These are phyloP conservation scores for Trypethelium eluteriae DNA, from an alignment of 495 filamentous ascomycete species.

Conservation along the genomic window DNA sequence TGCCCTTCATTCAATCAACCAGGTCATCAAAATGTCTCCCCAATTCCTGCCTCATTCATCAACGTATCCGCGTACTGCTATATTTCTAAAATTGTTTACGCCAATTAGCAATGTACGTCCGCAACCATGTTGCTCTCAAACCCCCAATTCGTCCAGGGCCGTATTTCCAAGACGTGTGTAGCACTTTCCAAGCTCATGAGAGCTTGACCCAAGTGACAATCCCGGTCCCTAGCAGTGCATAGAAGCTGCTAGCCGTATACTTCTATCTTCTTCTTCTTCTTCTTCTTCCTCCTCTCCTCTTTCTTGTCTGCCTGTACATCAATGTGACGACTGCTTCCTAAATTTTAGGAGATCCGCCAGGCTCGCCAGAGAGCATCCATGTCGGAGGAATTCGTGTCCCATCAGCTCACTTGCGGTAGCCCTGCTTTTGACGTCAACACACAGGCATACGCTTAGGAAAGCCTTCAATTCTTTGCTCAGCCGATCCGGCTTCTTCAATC, in stretches of 20 bases:
- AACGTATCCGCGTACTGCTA: too few relatives aligned
- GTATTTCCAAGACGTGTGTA: not conserved
- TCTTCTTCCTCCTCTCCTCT: not conserved
- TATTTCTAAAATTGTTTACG: too few relatives aligned
- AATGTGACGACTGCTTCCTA: constrained; percentile 38
- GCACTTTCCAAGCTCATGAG: not conserved
- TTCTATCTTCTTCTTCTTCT: not conserved
- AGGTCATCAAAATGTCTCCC: too few relatives aligned
- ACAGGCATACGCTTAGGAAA: constrained; percentile 90
- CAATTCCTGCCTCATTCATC: too few relatives aligned
- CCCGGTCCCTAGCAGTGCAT: not conserved
- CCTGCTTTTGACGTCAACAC: constrained; percentile 89
- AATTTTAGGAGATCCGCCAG: constrained; percentile 81
- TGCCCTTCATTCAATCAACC: too few relatives aligned
- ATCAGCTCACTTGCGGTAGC: constrained; percentile 85
- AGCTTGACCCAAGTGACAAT: not conserved
- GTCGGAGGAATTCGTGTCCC: constrained; percentile 67
- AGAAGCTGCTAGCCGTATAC: not conserved
- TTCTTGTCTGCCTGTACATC: not conserved
- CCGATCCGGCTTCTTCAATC: constrained; percentile 95
- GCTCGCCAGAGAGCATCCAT: constrained; percentile 69
- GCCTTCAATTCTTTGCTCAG: constrained; percentile 92
- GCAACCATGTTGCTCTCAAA: not conserved
- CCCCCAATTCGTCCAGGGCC: not conserved
- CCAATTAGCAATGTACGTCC: too few relatives aligned